A percentile compares a stretch with the other conserved stretches of the same genome.
These are phyloP conservation scores for Globisporangium spinosum DNA, from an alignment of 352 stramenopile genomes.

Conservation along the genomic window DNA sequence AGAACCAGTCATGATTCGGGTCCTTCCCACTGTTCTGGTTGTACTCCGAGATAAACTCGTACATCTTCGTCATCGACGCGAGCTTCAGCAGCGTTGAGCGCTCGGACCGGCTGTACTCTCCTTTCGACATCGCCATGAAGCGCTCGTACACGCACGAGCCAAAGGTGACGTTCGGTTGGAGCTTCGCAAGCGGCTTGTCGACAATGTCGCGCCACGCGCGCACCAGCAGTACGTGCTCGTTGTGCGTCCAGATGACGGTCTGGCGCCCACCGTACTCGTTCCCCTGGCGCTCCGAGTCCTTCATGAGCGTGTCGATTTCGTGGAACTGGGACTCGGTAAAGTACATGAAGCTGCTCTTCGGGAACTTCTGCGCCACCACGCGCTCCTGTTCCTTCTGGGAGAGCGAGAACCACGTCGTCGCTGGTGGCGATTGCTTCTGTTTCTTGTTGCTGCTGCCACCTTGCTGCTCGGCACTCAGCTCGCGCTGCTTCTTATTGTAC, in stretches of 20 bases:
- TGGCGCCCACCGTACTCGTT: neutral
- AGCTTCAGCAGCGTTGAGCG: constrained; percentile 12
- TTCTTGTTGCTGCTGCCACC: neutral
- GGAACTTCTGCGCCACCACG: constrained; percentile 6
- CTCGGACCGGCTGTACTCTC: neutral
- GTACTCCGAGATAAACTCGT: constrained; percentile 13
- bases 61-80: constrained; percentile 9
- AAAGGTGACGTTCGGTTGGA: neutral
- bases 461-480: neutral
- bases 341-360: constrained; percentile 18
- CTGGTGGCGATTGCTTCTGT: neutral
- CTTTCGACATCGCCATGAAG: constrained; percentile 5
- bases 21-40: neutral
- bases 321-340: constrained; percentile 10
- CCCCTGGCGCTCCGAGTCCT: neutral
- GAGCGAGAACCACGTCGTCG: constrained; percentile 9
- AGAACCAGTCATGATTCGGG: constrained; percentile 5
- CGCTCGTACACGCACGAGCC: constrained; percentile 14
- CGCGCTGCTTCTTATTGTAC: constrained; percentile 7
- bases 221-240: constrained; percentile 12
- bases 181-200: neutral
- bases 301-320: constrained; percentile 5
- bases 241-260: constrained; percentile 6
- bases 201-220: constrained; percentile 14
- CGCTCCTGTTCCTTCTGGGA: constrained; percentile 9